These are phyloP conservation scores for Backusella morwellensis DNA, from an alignment of 192 early-diverging fungal species.

Conservation along the genomic window DNA sequence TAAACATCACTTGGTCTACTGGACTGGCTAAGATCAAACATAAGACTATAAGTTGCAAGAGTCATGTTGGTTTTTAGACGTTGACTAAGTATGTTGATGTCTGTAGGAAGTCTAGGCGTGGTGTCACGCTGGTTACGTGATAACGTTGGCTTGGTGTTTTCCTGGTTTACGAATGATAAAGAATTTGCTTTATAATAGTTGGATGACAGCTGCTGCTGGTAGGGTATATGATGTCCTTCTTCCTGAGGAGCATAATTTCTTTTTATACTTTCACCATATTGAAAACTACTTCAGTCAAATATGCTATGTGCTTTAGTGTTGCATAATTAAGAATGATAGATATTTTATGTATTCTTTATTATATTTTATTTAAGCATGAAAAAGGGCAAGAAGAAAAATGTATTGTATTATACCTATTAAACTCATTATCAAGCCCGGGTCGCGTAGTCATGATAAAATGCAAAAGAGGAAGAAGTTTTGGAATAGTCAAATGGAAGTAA, in stretches of 20 bases:
- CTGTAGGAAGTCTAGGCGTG: background rate
- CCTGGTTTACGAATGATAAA: background rate
- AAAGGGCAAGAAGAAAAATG: background rate
- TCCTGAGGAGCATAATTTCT: background rate
- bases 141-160: background rate
- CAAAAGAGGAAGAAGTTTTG: background rate
- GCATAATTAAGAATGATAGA: background rate
- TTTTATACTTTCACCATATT: background rate
- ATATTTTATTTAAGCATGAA: background rate
- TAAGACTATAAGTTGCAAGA: background rate
- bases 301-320: background rate
- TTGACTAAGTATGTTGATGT: background rate
- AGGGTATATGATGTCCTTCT: background rate
- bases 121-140: background rate
- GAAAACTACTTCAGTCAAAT: background rate
- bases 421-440: background rate
- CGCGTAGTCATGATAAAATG: background rate
- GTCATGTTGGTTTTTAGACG: conserved; percentile 5
- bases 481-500: background rate
- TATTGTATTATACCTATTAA: background rate
- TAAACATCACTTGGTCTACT: background rate
- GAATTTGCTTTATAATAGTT: background rate
- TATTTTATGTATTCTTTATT: background rate
- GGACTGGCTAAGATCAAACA: background rate
- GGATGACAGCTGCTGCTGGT: background rate